Evolutionary conservation across 1,139 yeast genomes (phyloP).

Genomic region (Wickerhamomyces sp.): DNA sequence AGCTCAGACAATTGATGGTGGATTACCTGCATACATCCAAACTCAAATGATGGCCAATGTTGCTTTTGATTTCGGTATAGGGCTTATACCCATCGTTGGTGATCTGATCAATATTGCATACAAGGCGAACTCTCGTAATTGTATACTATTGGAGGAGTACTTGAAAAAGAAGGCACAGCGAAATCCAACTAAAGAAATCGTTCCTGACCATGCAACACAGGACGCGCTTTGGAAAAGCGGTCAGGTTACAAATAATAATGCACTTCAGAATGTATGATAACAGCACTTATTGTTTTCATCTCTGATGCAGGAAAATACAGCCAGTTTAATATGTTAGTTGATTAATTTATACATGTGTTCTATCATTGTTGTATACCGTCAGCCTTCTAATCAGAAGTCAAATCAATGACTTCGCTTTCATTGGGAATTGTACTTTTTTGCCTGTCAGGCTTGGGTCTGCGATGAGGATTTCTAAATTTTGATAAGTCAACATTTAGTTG

Average conservation of each 20-base stretch:
- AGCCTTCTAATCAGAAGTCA: not conserved
- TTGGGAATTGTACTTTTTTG: not conserved
- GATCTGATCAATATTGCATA: constrained; percentile 63
- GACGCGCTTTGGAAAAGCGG: too few species aligned
- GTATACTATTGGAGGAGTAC: constrained; percentile 54
- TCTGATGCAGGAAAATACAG: too few species aligned
- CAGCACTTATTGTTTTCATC: too few species aligned
- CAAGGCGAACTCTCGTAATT: constrained; percentile 72
- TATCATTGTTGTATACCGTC: too few species aligned
- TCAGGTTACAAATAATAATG: too few species aligned
- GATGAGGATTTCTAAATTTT: not conserved
- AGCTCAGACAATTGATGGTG: constrained; percentile 59
- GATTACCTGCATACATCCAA: constrained; percentile 48
- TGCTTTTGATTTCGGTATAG: constrained; percentile 61
- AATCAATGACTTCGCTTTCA: not conserved
- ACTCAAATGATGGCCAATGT: constrained; percentile 62
- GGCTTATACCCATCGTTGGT: constrained; percentile 72
- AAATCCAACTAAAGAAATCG: too few species aligned
- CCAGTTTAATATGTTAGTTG: too few species aligned
- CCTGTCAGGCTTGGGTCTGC: not conserved
- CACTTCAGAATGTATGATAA: too few species aligned
- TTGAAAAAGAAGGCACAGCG: constrained; percentile 34
- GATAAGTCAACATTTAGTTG: not conserved
- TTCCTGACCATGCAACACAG: too few species aligned
- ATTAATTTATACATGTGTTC: too few species aligned